Percentiles rank a stretch among this genome's conserved stretches.
Conservation (phyloP, 306 rosid species). For the Boehmeria nivea region DNA sequence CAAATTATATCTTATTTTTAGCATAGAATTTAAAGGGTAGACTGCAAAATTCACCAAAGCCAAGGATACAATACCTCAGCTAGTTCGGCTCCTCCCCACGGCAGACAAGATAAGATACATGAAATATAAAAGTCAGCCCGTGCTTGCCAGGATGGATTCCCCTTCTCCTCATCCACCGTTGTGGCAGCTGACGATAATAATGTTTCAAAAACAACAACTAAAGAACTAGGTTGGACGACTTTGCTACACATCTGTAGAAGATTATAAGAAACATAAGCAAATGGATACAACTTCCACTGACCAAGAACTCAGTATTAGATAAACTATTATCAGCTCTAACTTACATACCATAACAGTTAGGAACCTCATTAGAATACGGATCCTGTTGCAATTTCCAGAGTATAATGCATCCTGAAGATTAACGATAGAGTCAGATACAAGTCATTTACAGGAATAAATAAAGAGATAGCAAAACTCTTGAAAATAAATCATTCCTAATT, state of each 20-base stretch:
- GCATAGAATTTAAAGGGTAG: no score
- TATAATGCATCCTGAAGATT: constrained; percentile 65
- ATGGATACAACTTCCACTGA: background rate
- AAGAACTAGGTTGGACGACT: constrained; percentile 74
- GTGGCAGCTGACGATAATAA: constrained; percentile 96
- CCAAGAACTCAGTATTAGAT: background rate
- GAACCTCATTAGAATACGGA: constrained; percentile 79
- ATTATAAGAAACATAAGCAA: background rate
- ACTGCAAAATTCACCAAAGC: background rate
- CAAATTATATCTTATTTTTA: no score
- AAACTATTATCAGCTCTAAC: background rate
- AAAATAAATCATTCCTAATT: no score
- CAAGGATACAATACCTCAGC: constrained; percentile 52
- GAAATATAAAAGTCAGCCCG: constrained; percentile 88
- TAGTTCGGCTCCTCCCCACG: constrained; percentile 99
- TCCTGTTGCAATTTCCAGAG: constrained; percentile 63
- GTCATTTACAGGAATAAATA: background rate
- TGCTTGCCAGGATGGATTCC: constrained; percentile 97
- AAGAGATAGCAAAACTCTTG: no score
- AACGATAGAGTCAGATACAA: constrained; percentile 6
- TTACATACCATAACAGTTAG: constrained; percentile 76
- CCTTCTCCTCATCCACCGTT: constrained; percentile 93
- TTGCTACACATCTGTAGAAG: constrained; percentile 83
- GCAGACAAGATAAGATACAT: constrained; percentile 89
- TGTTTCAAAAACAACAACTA: constrained; percentile 81